phyloP scores from a whole-genome alignment of 345 rosid genomes.

The Bruguiera gymnorhiza region DNA sequence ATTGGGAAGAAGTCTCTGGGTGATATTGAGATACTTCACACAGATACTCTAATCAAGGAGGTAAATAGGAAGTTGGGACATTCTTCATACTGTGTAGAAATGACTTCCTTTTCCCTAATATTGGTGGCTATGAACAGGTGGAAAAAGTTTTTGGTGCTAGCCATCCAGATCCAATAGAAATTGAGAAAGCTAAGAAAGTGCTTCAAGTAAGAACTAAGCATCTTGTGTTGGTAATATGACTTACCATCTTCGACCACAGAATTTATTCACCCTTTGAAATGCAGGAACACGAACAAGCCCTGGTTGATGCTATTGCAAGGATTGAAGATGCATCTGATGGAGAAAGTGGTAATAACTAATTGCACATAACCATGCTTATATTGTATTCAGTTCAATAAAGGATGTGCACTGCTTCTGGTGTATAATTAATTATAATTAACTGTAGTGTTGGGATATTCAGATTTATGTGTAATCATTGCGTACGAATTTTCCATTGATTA shows the following conservation, averaged over 20 bases:
- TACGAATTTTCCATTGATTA: conserved; percentile 18
- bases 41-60: conserved; percentile 85
- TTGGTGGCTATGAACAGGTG: conserved; percentile 46
- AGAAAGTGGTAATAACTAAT: conserved; percentile 92
- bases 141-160: conserved; percentile 69
- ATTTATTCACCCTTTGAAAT: conserved; percentile 12
- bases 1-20: conserved; percentile 71
- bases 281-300: conserved; percentile 94
- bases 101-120: conserved; percentile 7
- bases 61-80: conserved; percentile 32
- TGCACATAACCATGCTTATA: conserved; percentile 41
- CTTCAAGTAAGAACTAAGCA: conserved; percentile 49
- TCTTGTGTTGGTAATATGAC: background rate
- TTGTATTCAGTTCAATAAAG: conserved; percentile 19
- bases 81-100: background rate
- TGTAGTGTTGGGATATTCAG: conserved; percentile 30
- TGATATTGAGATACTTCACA: conserved; percentile 86
- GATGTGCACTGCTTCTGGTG: conserved; percentile 28
- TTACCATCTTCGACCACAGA: background rate
- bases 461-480: conserved; percentile 24
- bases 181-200: conserved; percentile 87
- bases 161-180: conserved; percentile 62
- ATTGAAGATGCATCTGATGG: conserved; percentile 95
- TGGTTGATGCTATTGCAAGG: conserved; percentile 83
- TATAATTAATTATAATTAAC: conserved; percentile 23